phyloP scores from a whole-genome alignment of 2,329 filamentous ascomycete species.

The Nigrospora osmanthi region DNA sequence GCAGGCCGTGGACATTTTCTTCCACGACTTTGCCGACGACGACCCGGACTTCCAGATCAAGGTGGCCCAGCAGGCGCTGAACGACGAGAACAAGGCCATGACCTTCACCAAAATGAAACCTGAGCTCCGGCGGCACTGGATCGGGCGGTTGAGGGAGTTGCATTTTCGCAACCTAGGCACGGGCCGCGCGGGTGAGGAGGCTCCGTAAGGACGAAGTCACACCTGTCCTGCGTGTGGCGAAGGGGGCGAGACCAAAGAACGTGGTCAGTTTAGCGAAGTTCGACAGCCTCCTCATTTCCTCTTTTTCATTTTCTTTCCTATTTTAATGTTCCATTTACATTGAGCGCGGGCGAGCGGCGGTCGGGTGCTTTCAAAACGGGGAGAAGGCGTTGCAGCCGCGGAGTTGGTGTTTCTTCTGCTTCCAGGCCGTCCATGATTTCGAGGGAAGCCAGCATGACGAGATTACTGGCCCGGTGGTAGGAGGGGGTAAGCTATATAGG shows the following conservation, averaged over 20 bases:
- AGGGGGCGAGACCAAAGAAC: no score
- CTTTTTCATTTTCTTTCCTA: background rate
- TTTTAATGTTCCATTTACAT: no score
- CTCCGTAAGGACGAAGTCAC: slow-evolving; percentile 5
- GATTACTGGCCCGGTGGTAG: no score
- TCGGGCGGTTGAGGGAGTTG: slow-evolving; percentile 41
- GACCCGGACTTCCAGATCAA: slow-evolving; percentile 51
- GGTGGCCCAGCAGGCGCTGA: slow-evolving; percentile 49
- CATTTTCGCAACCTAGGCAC: slow-evolving; percentile 25
- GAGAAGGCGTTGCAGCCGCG: no score
- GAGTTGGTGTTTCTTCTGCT: no score
- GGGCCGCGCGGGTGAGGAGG: slow-evolving; percentile 19
- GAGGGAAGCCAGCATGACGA: no score
- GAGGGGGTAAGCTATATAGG: no score
- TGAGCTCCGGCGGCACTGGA: slow-evolving; percentile 46
- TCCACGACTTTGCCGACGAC: slow-evolving; percentile 48
- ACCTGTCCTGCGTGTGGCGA: no score
- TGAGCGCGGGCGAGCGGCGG: background rate
- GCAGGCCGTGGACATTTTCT: slow-evolving; percentile 51
- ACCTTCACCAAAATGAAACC: slow-evolving; percentile 55
- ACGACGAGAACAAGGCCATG: slow-evolving; percentile 53
- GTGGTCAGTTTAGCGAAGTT: no score
- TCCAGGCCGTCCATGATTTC: no score
- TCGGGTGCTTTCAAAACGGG: background rate
- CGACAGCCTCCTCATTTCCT: background rate